These are phyloP conservation scores for Coffea canephora DNA, from an alignment of 257 asterid species.

Conservation along the genomic window DNA sequence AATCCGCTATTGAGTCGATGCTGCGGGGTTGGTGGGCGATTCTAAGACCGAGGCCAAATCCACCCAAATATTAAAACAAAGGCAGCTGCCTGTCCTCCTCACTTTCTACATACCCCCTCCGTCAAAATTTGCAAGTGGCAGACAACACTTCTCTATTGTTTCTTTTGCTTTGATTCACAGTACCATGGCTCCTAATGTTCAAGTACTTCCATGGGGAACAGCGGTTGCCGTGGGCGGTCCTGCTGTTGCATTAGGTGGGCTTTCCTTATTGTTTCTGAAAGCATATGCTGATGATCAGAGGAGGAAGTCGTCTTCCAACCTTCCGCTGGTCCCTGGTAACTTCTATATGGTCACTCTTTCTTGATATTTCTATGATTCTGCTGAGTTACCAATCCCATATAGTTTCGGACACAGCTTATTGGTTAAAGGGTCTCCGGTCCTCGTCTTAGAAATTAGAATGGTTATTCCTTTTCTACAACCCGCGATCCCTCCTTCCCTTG, in stretches of 20 bases:
- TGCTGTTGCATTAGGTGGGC: constrained; percentile 58
- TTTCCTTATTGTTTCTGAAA: constrained; percentile 49
- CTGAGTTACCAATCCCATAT: background rate
- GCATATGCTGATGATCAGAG: constrained; percentile 35
- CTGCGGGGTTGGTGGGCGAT: too few species aligned
- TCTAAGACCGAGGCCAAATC: too few species aligned
- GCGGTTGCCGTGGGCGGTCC: constrained; percentile 49
- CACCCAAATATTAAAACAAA: too few species aligned
- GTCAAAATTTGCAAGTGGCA: too few species aligned
- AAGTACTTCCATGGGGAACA: constrained; percentile 45
- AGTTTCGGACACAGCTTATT: too few species aligned
- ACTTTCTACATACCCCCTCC: background rate
- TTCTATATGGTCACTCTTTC: background rate
- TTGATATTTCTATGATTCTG: background rate
- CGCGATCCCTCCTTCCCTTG: background rate
- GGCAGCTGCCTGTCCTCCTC: background rate
- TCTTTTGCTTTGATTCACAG: background rate
- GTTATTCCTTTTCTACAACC: too few species aligned
- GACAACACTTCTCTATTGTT: background rate
- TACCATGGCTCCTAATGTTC: constrained; percentile 20
- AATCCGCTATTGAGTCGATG: too few species aligned
- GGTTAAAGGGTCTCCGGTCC: background rate
- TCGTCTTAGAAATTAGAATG: background rate
- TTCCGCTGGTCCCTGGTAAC: constrained; percentile 59
- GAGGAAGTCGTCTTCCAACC: constrained; percentile 43